Conservation (phyloP, 257 asterid species). For the Salvia splendens region DNA sequence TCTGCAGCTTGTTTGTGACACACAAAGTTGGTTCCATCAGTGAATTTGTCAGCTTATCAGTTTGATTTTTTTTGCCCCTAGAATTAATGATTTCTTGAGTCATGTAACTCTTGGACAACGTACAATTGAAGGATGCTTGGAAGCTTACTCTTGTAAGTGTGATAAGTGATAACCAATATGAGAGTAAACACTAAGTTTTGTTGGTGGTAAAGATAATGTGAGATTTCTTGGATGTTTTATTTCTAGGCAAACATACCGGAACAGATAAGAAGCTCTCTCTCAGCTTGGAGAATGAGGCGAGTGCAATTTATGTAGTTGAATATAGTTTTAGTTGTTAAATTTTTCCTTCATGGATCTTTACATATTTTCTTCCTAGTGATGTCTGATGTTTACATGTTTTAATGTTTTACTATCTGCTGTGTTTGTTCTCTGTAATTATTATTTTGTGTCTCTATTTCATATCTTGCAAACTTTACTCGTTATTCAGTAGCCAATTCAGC, state of each 20-base stretch:
- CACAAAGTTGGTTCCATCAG: background rate
- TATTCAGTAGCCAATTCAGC: background rate
- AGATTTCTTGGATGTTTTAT: slow-evolving; percentile 23
- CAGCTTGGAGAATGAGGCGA: slow-evolving; percentile 91
- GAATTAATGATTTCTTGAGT: slow-evolving; percentile 80
- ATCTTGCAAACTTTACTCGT: background rate
- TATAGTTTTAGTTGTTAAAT: background rate
- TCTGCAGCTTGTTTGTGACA: background rate
- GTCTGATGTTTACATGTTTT: slow-evolving; percentile 1
- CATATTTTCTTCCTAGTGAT: background rate
- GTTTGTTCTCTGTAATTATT: slow-evolving; percentile 10
- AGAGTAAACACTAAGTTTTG: slow-evolving; percentile 5
- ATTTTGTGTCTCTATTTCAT: slow-evolving; percentile 9
- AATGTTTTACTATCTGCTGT: background rate
- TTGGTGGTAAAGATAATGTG: slow-evolving; percentile 19
- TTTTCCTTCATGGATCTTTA: slow-evolving; percentile 2
- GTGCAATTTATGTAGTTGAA: slow-evolving; percentile 25
- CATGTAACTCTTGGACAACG: slow-evolving; percentile 88
- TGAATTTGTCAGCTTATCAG: slow-evolving; percentile 12
- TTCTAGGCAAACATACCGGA: slow-evolving; percentile 86
- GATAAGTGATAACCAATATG: slow-evolving; percentile 23
- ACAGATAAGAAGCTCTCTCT: slow-evolving; percentile 89
- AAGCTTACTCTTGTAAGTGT: slow-evolving; percentile 93
- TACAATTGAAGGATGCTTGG: slow-evolving; percentile 79
- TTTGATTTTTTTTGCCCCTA: slow-evolving; percentile 34